Evolutionary conservation across 2,329 filamentous ascomycete species (phyloP).

Genomic region (Talaromyces sp.): DNA sequence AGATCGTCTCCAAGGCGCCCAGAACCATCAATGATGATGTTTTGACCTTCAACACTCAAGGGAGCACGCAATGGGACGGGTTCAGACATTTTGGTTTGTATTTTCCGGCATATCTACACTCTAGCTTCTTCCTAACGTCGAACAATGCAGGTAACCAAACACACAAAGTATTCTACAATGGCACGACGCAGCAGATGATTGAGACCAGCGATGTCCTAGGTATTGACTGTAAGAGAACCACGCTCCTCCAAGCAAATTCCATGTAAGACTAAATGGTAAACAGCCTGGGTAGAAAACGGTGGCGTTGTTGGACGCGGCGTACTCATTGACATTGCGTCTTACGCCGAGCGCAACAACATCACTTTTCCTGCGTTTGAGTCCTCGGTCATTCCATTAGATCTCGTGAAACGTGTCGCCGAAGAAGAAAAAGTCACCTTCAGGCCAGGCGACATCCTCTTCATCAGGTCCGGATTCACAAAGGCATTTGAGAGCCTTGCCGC

Average conservation of each 20-base stretch:
- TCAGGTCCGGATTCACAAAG: constrained; percentile 51
- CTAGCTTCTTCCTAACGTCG: background rate
- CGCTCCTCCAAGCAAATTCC: background rate
- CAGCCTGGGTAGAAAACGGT: constrained; percentile 34
- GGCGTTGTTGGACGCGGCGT: constrained; percentile 46
- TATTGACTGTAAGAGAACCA: constrained; percentile 30
- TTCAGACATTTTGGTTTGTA: constrained; percentile 31
- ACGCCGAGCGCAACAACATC: constrained; percentile 35
- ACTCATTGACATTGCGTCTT: constrained; percentile 44
- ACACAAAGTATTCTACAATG: constrained; percentile 40
- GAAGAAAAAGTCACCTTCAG: constrained; percentile 42
- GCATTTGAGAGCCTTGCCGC: constrained; percentile 37
- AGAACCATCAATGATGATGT: constrained; percentile 57
- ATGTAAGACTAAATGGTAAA: background rate
- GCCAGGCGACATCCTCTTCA: constrained; percentile 54
- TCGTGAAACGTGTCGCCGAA: constrained; percentile 42
- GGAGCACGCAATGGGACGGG: constrained; percentile 51
- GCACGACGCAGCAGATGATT: constrained; percentile 35
- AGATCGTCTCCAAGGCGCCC: constrained; percentile 50
- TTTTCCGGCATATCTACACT: background rate
- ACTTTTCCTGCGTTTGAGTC: constrained; percentile 38
- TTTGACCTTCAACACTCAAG: constrained; percentile 57
- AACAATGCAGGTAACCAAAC: constrained; percentile 36
- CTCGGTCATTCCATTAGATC: constrained; percentile 39
- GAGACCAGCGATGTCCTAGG: constrained; percentile 34